Percentiles rank a stretch among this genome's conserved stretches.
Evolutionary conservation across 1,139 yeast species (phyloP).

Genomic region (Sugiyamaella neomexicana): DNA sequence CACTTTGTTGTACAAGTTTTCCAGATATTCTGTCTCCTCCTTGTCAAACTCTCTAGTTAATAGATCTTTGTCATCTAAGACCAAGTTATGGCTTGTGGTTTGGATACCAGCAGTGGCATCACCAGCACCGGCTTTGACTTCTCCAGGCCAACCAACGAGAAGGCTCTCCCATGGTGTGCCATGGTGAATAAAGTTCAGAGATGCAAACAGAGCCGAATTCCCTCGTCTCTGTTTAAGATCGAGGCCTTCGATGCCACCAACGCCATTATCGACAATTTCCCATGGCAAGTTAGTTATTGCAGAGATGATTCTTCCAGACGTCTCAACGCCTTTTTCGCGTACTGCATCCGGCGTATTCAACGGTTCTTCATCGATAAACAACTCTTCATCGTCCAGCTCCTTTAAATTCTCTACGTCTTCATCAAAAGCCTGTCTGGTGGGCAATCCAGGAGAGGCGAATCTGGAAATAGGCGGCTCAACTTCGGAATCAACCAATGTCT

Average conservation of each 20-base stretch:
- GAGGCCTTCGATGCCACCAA: not conserved
- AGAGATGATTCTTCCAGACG: slow-evolving; percentile 63
- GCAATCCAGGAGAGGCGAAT: slow-evolving; percentile 13
- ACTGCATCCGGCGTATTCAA: slow-evolving; percentile 17
- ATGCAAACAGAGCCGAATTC: slow-evolving; percentile 79
- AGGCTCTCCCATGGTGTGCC: slow-evolving; percentile 84
- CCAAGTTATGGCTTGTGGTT: not conserved
- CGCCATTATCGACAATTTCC: slow-evolving; percentile 44
- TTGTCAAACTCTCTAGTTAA: slow-evolving; percentile 11
- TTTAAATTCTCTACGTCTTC: slow-evolving; percentile 13
- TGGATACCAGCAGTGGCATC: slow-evolving; percentile 4
- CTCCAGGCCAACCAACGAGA: slow-evolving; percentile 96
- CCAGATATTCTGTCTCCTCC: slow-evolving; percentile 23
- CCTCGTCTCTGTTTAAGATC: slow-evolving; percentile 57
- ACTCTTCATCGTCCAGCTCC: slow-evolving; percentile 14
- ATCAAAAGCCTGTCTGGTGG: slow-evolving; percentile 15
- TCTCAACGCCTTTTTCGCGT: slow-evolving; percentile 15
- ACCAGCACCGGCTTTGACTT: slow-evolving; percentile 48
- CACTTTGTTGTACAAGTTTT: slow-evolving; percentile 17
- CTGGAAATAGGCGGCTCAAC: slow-evolving; percentile 13
- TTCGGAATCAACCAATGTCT: not conserved
- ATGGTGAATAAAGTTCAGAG: slow-evolving; percentile 60
- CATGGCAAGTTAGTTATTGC: slow-evolving; percentile 71
- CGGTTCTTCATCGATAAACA: slow-evolving; percentile 13
- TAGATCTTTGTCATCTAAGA: slow-evolving; percentile 8